phyloP scores from a whole-genome alignment of 2,329 filamentous ascomycete species.

The Xylaria sp. region DNA sequence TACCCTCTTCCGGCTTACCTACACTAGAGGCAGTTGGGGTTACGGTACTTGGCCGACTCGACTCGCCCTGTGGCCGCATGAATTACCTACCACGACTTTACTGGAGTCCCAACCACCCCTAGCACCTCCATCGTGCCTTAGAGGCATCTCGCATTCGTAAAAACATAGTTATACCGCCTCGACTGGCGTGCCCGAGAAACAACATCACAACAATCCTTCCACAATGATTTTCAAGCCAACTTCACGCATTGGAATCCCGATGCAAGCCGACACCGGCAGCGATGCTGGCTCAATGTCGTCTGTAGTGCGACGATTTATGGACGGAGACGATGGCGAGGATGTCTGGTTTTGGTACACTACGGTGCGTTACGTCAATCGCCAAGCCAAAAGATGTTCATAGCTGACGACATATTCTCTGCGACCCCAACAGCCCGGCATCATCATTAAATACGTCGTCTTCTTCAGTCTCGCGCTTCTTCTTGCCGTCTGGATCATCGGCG shows the following conservation, averaged over 20 bases:
- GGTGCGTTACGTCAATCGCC: slow-evolving; percentile 16
- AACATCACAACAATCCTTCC: background rate
- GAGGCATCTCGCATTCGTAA: background rate
- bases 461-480: slow-evolving; percentile 54
- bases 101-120: background rate
- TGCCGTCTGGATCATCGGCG: slow-evolving; percentile 58
- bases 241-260: slow-evolving; percentile 12
- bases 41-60: slow-evolving; percentile 17
- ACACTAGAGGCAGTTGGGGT: background rate
- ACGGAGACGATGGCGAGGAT: slow-evolving; percentile 19
- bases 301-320: slow-evolving; percentile 20
- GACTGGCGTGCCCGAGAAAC: background rate
- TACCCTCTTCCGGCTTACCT: background rate
- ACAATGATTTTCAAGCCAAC: background rate
- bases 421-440: slow-evolving; percentile 49
- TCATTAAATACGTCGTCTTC: slow-evolving; percentile 68
- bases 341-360: slow-evolving; percentile 32
- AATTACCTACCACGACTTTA: background rate
- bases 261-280: background rate
- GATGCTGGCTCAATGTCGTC: background rate
- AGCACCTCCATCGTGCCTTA: background rate
- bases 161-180: background rate
- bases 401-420: background rate
- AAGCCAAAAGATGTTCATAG: background rate
- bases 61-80: background rate